phyloP scores from a whole-genome alignment of 2,329 filamentous ascomycete species.

The Rhynchosporium graminicola region DNA sequence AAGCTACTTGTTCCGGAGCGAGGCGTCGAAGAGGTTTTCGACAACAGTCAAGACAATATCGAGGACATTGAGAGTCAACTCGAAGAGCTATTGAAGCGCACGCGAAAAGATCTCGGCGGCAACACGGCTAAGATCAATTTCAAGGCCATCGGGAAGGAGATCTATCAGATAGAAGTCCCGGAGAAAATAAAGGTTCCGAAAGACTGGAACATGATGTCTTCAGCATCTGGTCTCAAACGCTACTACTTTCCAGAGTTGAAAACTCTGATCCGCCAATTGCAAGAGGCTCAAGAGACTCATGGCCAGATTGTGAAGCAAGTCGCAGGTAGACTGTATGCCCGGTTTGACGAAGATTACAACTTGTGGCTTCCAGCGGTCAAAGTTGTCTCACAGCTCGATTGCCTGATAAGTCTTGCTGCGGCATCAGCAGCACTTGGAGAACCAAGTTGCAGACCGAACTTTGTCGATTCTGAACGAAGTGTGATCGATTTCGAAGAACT shows the following conservation, averaged over 20 bases:
- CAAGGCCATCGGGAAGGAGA: conserved; percentile 90
- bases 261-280: conserved; percentile 78
- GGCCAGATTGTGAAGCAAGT: conserved; percentile 89
- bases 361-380: conserved; percentile 89
- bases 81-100: conserved; percentile 67
- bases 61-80: conserved; percentile 74
- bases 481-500: conserved; percentile 91
- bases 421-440: conserved; percentile 81
- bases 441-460: conserved; percentile 85
- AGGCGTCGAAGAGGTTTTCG: conserved; percentile 90
- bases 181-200: conserved; percentile 81
- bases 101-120: conserved; percentile 73
- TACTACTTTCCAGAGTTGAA: conserved; percentile 90
- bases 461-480: conserved; percentile 81
- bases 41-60: conserved; percentile 76
- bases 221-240: conserved; percentile 84
- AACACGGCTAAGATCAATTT: conserved; percentile 64
- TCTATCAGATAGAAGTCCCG: conserved; percentile 92
- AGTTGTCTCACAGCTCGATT: conserved; percentile 90
- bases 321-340: conserved; percentile 75
- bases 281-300: conserved; percentile 93
- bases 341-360: conserved; percentile 84
- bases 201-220: conserved; percentile 94
- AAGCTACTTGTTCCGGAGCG: conserved; percentile 82
- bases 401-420: conserved; percentile 88